Base-by-base conservation (phyloP, 208 protist genomes). In the Herpetomonas samuelpessoai region DNA sequence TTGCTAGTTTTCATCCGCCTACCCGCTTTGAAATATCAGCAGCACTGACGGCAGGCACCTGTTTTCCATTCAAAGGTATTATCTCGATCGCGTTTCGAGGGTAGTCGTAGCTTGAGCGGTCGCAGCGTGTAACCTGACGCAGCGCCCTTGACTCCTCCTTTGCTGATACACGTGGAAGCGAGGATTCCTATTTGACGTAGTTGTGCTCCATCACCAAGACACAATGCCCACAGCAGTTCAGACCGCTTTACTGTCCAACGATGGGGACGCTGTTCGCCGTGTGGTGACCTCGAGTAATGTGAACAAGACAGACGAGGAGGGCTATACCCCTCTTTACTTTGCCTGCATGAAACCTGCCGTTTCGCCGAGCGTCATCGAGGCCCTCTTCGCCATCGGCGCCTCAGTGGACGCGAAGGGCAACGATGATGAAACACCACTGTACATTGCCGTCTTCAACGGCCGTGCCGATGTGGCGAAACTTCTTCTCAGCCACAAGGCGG, bases 261-360 rank as follows among this genome's bases (percentile, higher is more conserved):
- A 68, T 31, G 35, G 61, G 22, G 27, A 63, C 7, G 28, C 26
- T 0, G 12, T 69, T 12, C 63, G 63, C 18, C 53, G 48, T 3
- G 39, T 52, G 9, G 21, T 69, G 2, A 18, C 46, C 26, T 65
- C 56, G 22, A 68, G 63, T 29, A 71, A 47, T 18, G 50, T 83
- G 1, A 75, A 83, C 58, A 57, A 50, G 3, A 24, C 56, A 12
- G 71, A 79, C 56, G 48, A 41, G 26, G 77, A 92, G 18, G 91
- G 91, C 31, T 91, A 81, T 66, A 83, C 78, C 2, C 83, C 86
- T 1, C 79, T 96, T 19, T 96, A 89, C 68, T 85, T 85, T 57
- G 86, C 87, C 21, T 90, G 80, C 62, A 93, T 94, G 91, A 92
- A 91, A 62, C 55, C 62, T 45, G 63, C 65, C 28, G 83, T 89